Evolutionary conservation across 2,329 filamentous ascomycete genomes (phyloP).

Genomic region (Canariomyces notabilis): DNA sequence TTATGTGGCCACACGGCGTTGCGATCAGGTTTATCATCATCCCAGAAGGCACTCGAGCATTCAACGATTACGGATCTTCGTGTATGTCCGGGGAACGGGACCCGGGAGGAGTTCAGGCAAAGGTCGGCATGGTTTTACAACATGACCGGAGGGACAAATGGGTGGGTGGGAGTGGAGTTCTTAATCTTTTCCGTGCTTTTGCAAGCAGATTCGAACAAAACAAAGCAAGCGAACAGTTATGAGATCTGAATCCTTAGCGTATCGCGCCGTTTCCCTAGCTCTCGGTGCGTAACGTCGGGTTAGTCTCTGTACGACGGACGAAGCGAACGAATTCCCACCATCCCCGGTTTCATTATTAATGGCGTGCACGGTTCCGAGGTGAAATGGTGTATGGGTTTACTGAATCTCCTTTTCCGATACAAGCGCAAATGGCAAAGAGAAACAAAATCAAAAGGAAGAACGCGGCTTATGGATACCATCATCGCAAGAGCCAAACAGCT

Average conservation of each 20-base stretch:
- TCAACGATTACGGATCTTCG: conserved; percentile 16
- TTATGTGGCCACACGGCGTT: conserved; percentile 18
- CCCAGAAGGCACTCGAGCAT: conserved; percentile 17
- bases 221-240: not conserved
- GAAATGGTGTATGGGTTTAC: not conserved
- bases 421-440: conserved; percentile 6
- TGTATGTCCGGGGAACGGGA: not conserved
- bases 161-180: not conserved
- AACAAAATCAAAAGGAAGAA: not conserved
- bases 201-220: not conserved
- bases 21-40: conserved; percentile 17
- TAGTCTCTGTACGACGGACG: not conserved
- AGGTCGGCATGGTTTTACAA: conserved; percentile 9
- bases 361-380: not conserved
- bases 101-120: conserved; percentile 18
- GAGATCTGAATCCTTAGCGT: not conserved
- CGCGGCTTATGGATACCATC: conserved; percentile 6
- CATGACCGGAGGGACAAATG: not conserved
- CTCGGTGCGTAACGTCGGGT: not conserved
- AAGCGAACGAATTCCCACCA: not conserved
- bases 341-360: not conserved
- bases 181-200: not conserved
- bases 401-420: not conserved
- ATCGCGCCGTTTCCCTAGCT: not conserved
- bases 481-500: conserved; percentile 5